A percentile compares a stretch with the other conserved stretches of the same genome.
Conservation (phyloP, 306 rosid species). For the Castanea crenata region DNA sequence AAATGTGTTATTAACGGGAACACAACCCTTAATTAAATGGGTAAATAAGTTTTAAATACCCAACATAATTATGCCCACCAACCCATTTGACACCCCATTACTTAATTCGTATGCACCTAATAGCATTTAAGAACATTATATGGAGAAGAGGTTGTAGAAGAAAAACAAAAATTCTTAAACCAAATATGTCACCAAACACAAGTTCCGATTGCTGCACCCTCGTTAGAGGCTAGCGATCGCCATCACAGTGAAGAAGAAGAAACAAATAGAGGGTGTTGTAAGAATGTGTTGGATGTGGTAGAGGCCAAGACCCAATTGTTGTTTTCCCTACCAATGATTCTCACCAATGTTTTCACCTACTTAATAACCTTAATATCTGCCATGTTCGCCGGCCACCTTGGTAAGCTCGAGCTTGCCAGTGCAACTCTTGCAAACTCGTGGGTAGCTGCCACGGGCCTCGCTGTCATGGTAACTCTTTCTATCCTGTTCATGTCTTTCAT, state of each 20-base stretch:
- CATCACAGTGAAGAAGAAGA: background rate
- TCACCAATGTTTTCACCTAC: conserved; percentile 59
- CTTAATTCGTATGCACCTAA: too few species aligned
- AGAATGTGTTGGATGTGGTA: conserved; percentile 48
- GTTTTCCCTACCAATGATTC: conserved; percentile 69
- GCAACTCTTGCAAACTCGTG: conserved; percentile 79
- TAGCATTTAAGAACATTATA: too few species aligned
- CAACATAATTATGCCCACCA: too few species aligned
- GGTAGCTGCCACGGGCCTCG: conserved; percentile 67
- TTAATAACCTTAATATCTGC: conserved; percentile 61
- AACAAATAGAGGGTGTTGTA: conserved; percentile 36
- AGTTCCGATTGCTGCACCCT: conserved; percentile 16
- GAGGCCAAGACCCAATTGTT: conserved; percentile 58
- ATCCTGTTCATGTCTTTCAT: background rate
- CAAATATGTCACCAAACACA: conserved; percentile 4
- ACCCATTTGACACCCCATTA: too few species aligned
- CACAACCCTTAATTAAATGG: too few species aligned
- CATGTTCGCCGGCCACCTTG: conserved; percentile 91
- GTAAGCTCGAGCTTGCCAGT: conserved; percentile 74
- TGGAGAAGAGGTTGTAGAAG: background rate
- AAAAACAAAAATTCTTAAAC: background rate
- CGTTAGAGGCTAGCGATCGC: background rate
- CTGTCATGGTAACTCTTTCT: conserved; percentile 47
- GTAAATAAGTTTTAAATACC: too few species aligned
- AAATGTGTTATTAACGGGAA: too few species aligned